A percentile compares a stretch with the other conserved stretches of the same genome.
Evolutionary conservation across 2,329 filamentous ascomycete species (phyloP).

Genomic region (Exophiala bonariae): DNA sequence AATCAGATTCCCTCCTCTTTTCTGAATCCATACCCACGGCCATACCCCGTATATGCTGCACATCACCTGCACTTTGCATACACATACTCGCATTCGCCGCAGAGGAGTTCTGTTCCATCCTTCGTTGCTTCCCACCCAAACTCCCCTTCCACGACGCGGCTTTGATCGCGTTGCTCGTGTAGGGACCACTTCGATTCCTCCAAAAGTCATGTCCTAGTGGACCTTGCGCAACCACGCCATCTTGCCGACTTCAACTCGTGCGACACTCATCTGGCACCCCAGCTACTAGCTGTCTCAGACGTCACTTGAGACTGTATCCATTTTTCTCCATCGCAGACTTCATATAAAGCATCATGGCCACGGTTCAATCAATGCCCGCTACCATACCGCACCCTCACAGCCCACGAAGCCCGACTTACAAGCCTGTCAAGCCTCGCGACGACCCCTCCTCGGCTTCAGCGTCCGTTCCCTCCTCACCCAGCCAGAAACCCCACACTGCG

Average conservation of each 20-base stretch:
- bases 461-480: conserved; percentile 13
- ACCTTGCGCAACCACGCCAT: neutral
- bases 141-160: no score
- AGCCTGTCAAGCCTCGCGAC: neutral
- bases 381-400: neutral
- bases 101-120: no score
- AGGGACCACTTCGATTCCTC: no score
- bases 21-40: no score
- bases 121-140: no score
- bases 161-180: no score
- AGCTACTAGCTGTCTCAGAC: conserved; percentile 21
- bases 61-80: no score
- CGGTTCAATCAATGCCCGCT: neutral
- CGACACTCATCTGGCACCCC: conserved; percentile 13
- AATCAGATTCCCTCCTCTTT: no score
- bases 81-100: no score
- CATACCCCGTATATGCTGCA: no score
- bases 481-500: conserved; percentile 1
- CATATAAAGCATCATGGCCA: neutral
- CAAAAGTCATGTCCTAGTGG: no score
- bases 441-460: neutral
- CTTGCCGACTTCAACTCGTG: conserved; percentile 18
- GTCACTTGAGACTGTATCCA: neutral
- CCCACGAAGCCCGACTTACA: neutral
- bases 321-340: neutral